Conservation (phyloP, 257 asterid species). For the Solanum chmielewskii region DNA sequence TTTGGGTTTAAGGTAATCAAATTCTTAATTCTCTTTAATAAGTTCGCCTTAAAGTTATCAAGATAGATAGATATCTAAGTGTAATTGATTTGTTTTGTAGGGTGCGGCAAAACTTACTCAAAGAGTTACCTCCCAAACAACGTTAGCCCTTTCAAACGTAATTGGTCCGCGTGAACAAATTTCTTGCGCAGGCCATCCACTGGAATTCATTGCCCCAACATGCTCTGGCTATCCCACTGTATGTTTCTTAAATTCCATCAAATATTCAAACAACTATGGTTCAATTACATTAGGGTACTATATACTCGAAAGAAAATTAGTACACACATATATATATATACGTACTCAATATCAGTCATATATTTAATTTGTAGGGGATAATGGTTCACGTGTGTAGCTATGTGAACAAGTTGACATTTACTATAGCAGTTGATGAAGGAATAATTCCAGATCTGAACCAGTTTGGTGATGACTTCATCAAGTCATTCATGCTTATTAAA, state of each 20-base stretch:
- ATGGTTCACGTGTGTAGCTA: not conserved
- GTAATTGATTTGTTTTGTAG: not conserved
- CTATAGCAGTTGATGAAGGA: not conserved
- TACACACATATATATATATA: too few relatives aligned
- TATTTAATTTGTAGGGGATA: not conserved
- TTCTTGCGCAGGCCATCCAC: not conserved
- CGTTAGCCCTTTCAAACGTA: not conserved
- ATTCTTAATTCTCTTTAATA: not conserved
- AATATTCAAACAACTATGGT: not conserved
- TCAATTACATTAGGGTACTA: not conserved
- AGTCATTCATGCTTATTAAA: not conserved
- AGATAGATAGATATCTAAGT: too few relatives aligned
- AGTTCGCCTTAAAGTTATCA: not conserved
- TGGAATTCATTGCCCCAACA: not conserved
- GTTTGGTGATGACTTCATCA: not conserved
- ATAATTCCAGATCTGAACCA: not conserved
- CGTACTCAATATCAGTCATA: too few relatives aligned
- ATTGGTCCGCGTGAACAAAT: not conserved
- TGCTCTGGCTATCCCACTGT: not conserved
- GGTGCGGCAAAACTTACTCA: not conserved
- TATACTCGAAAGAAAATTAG: too few relatives aligned
- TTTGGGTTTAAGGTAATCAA: not conserved
- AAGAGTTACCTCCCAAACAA: not conserved
- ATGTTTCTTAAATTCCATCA: not conserved
- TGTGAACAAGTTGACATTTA: not conserved